A percentile compares a stretch with the other conserved stretches of the same genome.
These are phyloP conservation scores for Rubia balearica DNA, from an alignment of 305 asterid genomes.

Conservation along the genomic window DNA sequence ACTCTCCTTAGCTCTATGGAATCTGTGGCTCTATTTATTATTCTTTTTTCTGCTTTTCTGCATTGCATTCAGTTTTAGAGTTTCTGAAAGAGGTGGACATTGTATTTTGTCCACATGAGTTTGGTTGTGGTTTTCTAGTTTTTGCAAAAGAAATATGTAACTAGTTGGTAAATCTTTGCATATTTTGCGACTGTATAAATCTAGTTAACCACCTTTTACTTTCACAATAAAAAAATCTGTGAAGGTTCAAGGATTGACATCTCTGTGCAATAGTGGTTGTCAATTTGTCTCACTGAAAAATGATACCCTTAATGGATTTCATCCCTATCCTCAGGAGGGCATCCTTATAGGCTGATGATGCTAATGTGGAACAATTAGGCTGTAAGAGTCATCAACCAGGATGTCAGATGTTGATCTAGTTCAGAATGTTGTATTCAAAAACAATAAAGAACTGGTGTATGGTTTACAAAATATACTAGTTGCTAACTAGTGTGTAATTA, in stretches of 20 bases:
- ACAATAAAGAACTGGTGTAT: not conserved
- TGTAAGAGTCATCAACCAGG: not conserved
- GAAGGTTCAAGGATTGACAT: not conserved
- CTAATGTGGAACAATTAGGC: not conserved
- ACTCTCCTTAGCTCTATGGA: not conserved
- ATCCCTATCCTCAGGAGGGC: not conserved
- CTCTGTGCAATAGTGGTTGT: not conserved
- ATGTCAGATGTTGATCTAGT: not conserved
- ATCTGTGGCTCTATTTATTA: not conserved
- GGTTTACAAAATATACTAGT: not conserved
- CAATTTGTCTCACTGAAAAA: constrained; percentile 1
- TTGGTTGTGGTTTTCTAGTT: not conserved
- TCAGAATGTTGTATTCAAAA: too few species aligned
- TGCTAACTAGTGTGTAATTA: not conserved
- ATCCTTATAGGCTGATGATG: constrained; percentile 5
- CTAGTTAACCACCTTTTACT: not conserved
- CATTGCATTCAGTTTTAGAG: not conserved
- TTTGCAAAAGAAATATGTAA: not conserved
- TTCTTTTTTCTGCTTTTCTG: not conserved
- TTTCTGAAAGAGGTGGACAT: not conserved
- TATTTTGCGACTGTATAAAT: not conserved
- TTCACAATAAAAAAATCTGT: not conserved
- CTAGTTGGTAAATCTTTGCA: not conserved
- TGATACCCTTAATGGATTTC: not conserved
- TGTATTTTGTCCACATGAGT: not conserved